phyloP scores from a whole-genome alignment of 2,329 filamentous ascomycete species.

The Neurospora crassa region DNA sequence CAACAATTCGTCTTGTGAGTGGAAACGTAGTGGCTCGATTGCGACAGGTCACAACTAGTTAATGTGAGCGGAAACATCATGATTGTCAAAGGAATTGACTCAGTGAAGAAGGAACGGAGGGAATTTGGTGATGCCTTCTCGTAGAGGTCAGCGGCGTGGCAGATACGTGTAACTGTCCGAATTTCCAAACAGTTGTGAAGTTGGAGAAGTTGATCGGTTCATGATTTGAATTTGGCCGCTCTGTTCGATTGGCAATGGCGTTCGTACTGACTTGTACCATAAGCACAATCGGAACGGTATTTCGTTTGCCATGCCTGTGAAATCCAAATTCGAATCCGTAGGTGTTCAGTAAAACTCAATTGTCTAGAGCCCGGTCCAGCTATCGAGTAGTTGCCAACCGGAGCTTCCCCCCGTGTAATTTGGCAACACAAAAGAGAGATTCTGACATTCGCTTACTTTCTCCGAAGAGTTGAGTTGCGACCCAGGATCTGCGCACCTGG shows the following conservation, averaged over 20 bases:
- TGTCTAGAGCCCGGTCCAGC: not conserved
- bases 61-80: not conserved
- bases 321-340: not conserved
- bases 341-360: not conserved
- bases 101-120: not conserved
- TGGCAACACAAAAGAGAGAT: not conserved
- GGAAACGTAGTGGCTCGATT: not conserved
- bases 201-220: not conserved
- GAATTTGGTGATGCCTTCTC: not conserved
- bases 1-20: not conserved
- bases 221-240: not conserved
- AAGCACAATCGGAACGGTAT: not conserved
- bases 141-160: not conserved
- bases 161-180: not conserved
- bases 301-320: not conserved
- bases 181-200: not conserved
- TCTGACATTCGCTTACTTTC: not conserved
- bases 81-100: not conserved
- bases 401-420: not conserved
- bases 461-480: not conserved
- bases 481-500: not conserved
- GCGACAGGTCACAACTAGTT: not conserved
- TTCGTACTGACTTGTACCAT: not conserved
- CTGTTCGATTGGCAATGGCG: not conserved
- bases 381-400: not conserved